Base-by-base conservation (phyloP, 768 basidiomycete genomes). In the Amanita muscaria region DNA sequence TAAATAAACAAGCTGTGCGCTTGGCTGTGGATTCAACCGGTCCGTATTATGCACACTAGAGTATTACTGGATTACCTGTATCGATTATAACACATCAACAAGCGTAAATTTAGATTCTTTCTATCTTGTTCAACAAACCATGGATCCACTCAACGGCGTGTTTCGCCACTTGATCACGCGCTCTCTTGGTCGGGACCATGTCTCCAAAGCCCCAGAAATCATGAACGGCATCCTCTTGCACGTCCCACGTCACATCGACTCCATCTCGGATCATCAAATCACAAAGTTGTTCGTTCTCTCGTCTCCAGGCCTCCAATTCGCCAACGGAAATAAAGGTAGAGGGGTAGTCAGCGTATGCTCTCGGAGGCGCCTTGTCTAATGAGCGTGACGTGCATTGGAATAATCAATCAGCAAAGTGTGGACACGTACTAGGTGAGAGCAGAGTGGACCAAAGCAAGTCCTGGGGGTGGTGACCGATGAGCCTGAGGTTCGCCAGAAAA, bases 141-240 rank as follows among this genome's bases (percentile, higher is more conserved):
- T 18, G 24, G 25, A 44, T 44, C 45, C 49, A 37, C 12, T 23
- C 24, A 42, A 40, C 41, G 16, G 37, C 25, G 12, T 23, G 22
- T 16, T 37, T 23, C 2, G 50, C 48, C 19, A 51, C 27, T n/a
- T 34, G 27, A 15, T 11, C 41, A 31, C 52, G 47, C 15, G 52
- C 52, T 19, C 31, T 18, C n/a, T 39, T 33, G 40, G 41, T 44
- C 19, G 50, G 52, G 21, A 51, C 50, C 16, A 38, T 32, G 33
- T n/a, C 41, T 5, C 48, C 48, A 31, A 40, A 46, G 11, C 50
- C 50, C 48, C 48, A 56, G 39, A 53, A 54, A 46, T 57, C 54
- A 29, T 57, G 56, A 11, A 53, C 54, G 4, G 54, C 54, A 34
- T 57, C 53, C 33, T 46, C 34, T 47, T 55, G 56, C 30, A 52